Base-by-base conservation (phyloP, 2,329 filamentous ascomycete species). In the Camptophora hylomeconis region DNA sequence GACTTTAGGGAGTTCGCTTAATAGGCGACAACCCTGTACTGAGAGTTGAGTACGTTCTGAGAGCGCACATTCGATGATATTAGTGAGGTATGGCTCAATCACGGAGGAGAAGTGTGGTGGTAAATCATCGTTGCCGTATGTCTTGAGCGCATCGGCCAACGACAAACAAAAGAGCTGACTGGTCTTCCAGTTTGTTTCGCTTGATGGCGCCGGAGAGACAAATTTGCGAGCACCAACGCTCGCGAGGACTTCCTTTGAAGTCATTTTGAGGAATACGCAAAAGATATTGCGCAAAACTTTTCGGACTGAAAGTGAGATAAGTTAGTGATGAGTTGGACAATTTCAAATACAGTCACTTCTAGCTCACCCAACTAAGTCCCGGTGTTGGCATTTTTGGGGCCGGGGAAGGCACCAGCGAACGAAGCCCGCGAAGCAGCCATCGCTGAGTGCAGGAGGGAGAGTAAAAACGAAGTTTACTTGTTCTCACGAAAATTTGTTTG, bases 21-120 rank as follows among this genome's bases (percentile, higher is more conserved):
- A 18, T 17, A 36, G 28, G 18, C 30, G 32, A 25, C 36, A 42
- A 19, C 35, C 42, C 28, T 35, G 26, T 26, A 24, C 29, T 26
- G 40, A 42, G 15, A 45, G 21, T n/a, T 39, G 41, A 22, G 42
- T 45, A 8, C 42, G 39, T 26, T 45, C 41, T n/a, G 41, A 38
- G 13, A 25, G 23, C 7, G 37, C 37, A 19, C 36, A 36, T 17
- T 36, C 35, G 27, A 45, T 28, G 26, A 45, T 41, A 17, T 36
- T 29, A 17, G 37, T 37, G 25, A 45, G 28, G 26, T 38, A 26
- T 15, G 32, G 31, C 26, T 40, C 42, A 38, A 39, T 35, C 16
- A 35, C 31, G 20, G 37, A 34, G 18, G 34, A 26, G 26, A 42
- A 36, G 30, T 42, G 36, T 26, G 31, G 37, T 21, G 41, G 41